Base-by-base conservation (phyloP, 345 rosid species). In the Dimocarpus longan region DNA sequence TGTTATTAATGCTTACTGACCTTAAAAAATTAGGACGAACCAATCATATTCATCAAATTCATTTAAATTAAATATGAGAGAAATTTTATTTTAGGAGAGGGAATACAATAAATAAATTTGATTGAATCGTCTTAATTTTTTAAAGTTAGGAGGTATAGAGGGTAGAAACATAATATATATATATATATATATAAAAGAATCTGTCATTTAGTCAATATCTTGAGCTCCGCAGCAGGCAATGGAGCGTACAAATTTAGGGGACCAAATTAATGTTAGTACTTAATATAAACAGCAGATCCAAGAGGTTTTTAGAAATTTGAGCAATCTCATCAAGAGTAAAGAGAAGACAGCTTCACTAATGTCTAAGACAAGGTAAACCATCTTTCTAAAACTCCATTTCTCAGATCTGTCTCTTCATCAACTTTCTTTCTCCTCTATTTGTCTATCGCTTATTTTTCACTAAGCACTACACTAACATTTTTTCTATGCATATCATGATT, bases 281-380 rank as follows among this genome's bases (percentile, higher is more conserved):
- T n/a, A n/a, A 68, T 32, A 74, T 64, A 76, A 79, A 62, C 83
- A 62, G 72, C 88, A 68, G 85, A 83, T 83, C 86, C 85, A 66
- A 83, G 80, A 50, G 59, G n/a, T 54, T 22, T 75, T 67, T 62
- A 24, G 68, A 82, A 80, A 68, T 60, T 56, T 80, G 80, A 78
- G 74, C 76, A 68, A 76, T 40, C 21, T 37, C 64, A 59, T 24
- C 40, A 70, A 15, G 16, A 68, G 22, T 48, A 24, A 32, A 32
- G 37, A 32, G 37, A 32, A 32, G 37, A 60, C 28, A 40, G 60
- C 48, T 73, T 65, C 80, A 66, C 48, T 80, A 68, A 87, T 82
- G 89, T 84, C 89, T 75, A 86, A 82, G 74, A 79, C 69, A 64
- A 84, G 89, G 89, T 83, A 74, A 62, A 60, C 19, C n/a, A 70